Evolutionary conservation across 106 monocot species (phyloP).

Genomic region (Agapanthus africanus): DNA sequence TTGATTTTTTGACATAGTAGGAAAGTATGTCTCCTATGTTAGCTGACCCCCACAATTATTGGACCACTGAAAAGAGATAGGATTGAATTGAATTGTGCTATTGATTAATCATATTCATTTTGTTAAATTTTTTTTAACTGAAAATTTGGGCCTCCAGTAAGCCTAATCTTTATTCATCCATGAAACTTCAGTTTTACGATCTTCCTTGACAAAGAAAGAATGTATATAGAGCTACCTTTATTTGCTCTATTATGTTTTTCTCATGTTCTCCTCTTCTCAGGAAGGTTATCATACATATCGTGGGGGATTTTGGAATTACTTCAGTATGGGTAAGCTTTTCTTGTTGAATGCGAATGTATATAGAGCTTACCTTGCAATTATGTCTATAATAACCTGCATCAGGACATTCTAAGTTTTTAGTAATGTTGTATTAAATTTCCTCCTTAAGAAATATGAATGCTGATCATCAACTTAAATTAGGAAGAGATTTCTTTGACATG

Average conservation of each 20-base stretch:
- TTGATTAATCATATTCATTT: neutral
- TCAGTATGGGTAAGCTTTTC: conserved; percentile 79
- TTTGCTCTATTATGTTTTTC: neutral
- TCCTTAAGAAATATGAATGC: neutral
- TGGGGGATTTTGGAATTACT: conserved; percentile 99
- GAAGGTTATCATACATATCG: conserved; percentile 86
- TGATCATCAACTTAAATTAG: neutral
- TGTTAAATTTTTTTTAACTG: neutral
- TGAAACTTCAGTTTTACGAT: too few relatives aligned
- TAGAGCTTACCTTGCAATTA: neutral
- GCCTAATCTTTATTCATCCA: too few relatives aligned
- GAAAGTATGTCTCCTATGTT: too few relatives aligned
- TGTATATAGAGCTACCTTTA: too few relatives aligned
- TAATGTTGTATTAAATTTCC: neutral
- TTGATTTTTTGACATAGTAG: too few relatives aligned
- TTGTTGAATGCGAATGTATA: neutral
- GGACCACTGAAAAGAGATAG: too few relatives aligned
- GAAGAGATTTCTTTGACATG: neutral
- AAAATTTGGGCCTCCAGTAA: too few relatives aligned
- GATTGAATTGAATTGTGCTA: neutral
- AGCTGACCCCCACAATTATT: too few relatives aligned
- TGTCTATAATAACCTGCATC: too few relatives aligned
- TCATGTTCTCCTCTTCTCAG: conserved; percentile 24
- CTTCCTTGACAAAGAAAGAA: too few relatives aligned
- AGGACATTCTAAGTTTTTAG: neutral